These are phyloP conservation scores for Arthroderma uncinatum DNA, from an alignment of 2,329 filamentous ascomycete species.

Conservation along the genomic window DNA sequence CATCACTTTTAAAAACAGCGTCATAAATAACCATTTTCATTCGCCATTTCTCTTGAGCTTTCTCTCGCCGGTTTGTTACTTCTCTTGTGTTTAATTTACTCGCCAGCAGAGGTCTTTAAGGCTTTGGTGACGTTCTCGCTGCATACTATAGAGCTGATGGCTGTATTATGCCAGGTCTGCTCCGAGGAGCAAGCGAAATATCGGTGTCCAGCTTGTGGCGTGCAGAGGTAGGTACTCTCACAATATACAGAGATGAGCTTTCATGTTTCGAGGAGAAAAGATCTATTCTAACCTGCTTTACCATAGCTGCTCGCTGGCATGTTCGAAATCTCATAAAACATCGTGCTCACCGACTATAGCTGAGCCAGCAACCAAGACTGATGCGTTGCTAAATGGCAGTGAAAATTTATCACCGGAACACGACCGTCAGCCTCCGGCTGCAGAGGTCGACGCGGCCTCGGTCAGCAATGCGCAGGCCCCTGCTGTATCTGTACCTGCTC, in stretches of 20 bases:
- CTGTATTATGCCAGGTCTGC: conserved; percentile 22
- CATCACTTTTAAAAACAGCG: not conserved
- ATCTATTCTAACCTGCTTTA: not conserved
- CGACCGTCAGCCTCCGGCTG: not conserved
- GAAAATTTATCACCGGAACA: not conserved
- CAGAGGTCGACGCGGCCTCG: not conserved
- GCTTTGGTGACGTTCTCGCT: not conserved
- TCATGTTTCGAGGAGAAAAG: not conserved
- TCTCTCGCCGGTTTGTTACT: not conserved
- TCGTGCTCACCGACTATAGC: conserved; percentile 28
- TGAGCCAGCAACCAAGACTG: not conserved
- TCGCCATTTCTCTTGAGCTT: not conserved
- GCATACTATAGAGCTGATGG: conserved; percentile 5
- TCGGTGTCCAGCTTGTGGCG: conserved; percentile 22
- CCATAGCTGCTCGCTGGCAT: conserved; percentile 36
- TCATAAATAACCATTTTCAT: not conserved
- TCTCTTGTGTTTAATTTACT: not conserved
- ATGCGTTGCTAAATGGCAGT: not conserved
- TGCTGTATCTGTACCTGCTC: not conserved
- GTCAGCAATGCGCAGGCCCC: not conserved
- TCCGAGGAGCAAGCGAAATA: conserved; percentile 22
- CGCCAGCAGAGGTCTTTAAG: not conserved
- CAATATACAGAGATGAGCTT: not conserved
- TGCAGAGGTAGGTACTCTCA: conserved; percentile 18
- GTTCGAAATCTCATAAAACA: conserved; percentile 36